Conservation (phyloP, 1,284 basidiomycete species). For the Melampsora occidentalis region DNA sequence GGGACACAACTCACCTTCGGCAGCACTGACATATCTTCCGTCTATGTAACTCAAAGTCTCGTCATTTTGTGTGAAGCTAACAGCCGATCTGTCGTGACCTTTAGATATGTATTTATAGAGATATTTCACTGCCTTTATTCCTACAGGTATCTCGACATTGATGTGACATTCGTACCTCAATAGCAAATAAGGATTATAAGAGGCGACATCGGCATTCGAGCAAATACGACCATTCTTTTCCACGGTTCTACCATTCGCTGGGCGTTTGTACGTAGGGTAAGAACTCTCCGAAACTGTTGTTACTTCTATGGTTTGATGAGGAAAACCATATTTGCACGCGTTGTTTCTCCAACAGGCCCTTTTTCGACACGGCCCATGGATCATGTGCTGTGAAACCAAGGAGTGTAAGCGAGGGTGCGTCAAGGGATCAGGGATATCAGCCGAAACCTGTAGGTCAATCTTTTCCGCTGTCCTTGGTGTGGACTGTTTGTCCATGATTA, state of each 20-base stretch:
- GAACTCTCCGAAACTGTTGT: neutral
- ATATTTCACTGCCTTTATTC: conserved; percentile 21
- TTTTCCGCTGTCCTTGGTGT: neutral
- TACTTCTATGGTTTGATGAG: neutral
- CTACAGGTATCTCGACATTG: conserved; percentile 19
- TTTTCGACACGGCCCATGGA: conserved; percentile 9
- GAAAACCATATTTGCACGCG: neutral
- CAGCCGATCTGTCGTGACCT: neutral
- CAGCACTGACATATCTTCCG: neutral
- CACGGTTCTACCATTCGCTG: neutral
- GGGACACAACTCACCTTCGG: neutral
- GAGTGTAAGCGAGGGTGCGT: neutral
- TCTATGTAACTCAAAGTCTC: neutral
- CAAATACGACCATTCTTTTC: neutral
- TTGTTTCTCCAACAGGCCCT: neutral
- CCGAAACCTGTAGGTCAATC: neutral
- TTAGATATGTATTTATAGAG: conserved; percentile 30
- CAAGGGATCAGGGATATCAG: conserved; percentile 1
- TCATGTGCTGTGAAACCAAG: neutral
- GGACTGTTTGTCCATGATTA: neutral
- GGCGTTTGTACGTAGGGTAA: neutral
- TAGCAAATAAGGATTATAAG: conserved; percentile 6
- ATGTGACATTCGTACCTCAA: conserved; percentile 15
- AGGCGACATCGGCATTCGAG: conserved; percentile 8
- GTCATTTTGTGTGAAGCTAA: neutral